phyloP scores from a whole-genome alignment of 345 rosid species.

The Populus alba region DNA sequence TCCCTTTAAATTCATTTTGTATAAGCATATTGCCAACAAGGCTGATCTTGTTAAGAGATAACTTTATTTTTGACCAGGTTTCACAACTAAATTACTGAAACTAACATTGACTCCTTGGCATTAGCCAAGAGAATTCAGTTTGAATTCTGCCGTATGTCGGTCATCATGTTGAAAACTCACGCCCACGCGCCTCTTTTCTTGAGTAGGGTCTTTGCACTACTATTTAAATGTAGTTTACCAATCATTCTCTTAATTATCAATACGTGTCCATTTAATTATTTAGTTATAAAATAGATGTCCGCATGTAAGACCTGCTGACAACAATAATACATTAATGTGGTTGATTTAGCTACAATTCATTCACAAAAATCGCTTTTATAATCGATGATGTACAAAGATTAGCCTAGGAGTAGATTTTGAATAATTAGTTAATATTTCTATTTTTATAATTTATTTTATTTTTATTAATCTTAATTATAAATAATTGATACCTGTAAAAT shows the following conservation, averaged over 20 bases:
- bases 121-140: background rate
- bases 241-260: background rate
- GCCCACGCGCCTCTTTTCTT: background rate
- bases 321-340: no score
- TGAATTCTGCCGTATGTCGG: background rate
- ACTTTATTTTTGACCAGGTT: background rate
- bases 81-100: background rate
- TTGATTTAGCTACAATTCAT: no score
- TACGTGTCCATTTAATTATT: background rate
- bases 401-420: no score
- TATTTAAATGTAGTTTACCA: background rate
- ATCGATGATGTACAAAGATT: no score
- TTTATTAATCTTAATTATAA: no score
- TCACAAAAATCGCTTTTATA: no score
- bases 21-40: background rate
- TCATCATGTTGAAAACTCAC: background rate
- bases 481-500: no score
- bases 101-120: background rate
- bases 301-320: no score
- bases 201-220: background rate
- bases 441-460: no score
- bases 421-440: no score
- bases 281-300: background rate
- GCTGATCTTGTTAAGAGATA: background rate
- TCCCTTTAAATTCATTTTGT: background rate